Evolutionary conservation across 176 grass and related monocot genomes (phyloP).

Genomic region (Ananas comosus): DNA sequence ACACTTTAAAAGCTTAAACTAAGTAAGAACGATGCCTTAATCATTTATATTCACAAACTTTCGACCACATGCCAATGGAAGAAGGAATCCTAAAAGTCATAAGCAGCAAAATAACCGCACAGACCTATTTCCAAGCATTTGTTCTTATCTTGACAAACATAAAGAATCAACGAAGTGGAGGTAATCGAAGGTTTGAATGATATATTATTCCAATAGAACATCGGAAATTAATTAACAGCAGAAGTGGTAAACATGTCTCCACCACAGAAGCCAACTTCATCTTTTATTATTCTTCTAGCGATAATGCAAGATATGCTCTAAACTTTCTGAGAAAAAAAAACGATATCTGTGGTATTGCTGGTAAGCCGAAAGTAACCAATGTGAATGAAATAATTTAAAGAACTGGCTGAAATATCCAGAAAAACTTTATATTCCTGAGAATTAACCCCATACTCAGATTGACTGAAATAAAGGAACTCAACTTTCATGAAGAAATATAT

Average conservation of each 20-base stretch:
- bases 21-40: too few species aligned
- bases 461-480: background rate
- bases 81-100: background rate
- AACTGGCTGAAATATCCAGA: background rate
- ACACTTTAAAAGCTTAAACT: too few species aligned
- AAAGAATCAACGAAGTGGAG: slow-evolving; percentile 1
- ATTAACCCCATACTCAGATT: slow-evolving; percentile 1
- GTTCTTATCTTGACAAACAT: background rate
- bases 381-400: background rate
- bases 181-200: slow-evolving; percentile 7
- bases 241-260: background rate
- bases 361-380: slow-evolving; percentile 1
- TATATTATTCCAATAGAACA: background rate
- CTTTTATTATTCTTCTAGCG: background rate
- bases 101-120: background rate
- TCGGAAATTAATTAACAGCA: background rate
- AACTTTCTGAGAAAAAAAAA: background rate
- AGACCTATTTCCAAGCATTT: background rate
- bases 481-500: background rate
- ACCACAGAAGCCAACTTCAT: background rate
- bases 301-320: slow-evolving; percentile 6
- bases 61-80: too few species aligned
- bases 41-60: too few species aligned
- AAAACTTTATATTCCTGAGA: background rate
- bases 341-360: background rate